phyloP scores from a whole-genome alignment of 2,329 filamentous ascomycete genomes.

The Colletotrichum sp. region DNA sequence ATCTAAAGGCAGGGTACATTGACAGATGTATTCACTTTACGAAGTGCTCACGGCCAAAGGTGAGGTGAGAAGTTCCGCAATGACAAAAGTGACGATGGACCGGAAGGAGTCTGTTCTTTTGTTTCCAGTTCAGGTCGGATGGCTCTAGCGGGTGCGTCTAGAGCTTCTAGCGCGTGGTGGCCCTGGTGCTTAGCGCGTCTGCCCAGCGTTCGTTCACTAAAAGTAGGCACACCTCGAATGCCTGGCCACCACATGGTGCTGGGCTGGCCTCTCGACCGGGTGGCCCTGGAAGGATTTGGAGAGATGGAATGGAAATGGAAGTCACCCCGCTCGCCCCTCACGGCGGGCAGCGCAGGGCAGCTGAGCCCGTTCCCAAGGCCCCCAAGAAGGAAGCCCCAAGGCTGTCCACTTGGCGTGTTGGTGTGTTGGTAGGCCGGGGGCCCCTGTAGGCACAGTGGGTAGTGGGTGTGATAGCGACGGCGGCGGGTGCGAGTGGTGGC shows the following conservation, averaged over 20 bases:
- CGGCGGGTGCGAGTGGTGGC: not conserved
- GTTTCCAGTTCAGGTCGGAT: constrained; percentile 16
- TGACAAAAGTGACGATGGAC: not conserved
- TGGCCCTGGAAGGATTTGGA: not conserved
- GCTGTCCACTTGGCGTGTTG: not conserved
- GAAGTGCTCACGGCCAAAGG: not conserved
- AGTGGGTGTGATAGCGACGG: not conserved
- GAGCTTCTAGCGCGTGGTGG: not conserved
- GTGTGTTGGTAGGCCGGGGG: not conserved
- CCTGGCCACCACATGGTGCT: not conserved
- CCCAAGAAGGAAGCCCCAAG: not conserved
- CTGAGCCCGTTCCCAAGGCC: not conserved
- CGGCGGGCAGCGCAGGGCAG: not conserved
- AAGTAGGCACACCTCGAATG: not conserved
- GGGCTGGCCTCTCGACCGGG: not conserved
- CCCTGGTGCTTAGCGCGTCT: not conserved
- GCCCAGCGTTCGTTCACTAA: not conserved
- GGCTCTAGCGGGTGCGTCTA: not conserved
- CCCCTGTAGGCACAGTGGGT: not conserved
- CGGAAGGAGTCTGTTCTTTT: not conserved
- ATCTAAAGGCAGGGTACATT: not conserved
- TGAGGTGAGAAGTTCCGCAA: not conserved
- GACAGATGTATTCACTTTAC: not conserved
- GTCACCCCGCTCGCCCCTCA: not conserved
- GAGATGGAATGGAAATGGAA: not conserved